Conservation (phyloP, 2,329 filamentous ascomycete genomes). For the Aspergillus quadrilineatus region DNA sequence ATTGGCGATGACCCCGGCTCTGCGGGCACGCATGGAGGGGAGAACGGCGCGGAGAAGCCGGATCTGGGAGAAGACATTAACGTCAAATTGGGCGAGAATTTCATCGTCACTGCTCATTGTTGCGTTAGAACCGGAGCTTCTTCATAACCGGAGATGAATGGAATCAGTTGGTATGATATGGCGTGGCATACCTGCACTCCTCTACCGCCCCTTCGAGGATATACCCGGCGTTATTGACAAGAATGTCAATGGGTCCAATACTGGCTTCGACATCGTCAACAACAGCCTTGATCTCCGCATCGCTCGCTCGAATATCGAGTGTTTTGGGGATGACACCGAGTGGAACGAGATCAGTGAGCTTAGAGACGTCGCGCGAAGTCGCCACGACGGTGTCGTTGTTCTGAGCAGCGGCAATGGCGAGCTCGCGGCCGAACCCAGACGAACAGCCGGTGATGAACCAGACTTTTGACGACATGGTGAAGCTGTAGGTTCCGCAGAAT, state of each 20-base stretch:
- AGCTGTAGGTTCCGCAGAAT: no score
- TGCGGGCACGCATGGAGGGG: slow-evolving; percentile 35
- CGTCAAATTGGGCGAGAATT: slow-evolving; percentile 32
- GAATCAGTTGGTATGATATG: no score
- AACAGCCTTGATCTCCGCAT: background rate
- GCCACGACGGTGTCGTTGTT: slow-evolving; percentile 36
- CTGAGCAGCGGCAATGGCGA: background rate
- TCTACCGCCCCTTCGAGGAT: slow-evolving; percentile 27
- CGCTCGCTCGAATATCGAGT: slow-evolving; percentile 23
- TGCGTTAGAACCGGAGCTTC: no score
- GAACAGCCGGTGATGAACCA: slow-evolving; percentile 15
- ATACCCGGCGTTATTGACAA: slow-evolving; percentile 50
- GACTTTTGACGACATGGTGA: background rate
- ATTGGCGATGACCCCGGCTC: slow-evolving; percentile 37
- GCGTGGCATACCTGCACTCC: slow-evolving; percentile 21
- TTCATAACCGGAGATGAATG: background rate
- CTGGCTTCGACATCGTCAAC: background rate
- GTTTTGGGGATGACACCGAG: slow-evolving; percentile 24
- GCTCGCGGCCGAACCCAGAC: slow-evolving; percentile 1
- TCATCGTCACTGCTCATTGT: slow-evolving; percentile 18
- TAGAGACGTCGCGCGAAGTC: slow-evolving; percentile 24
- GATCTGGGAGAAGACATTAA: slow-evolving; percentile 41
- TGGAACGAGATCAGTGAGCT: slow-evolving; percentile 24
- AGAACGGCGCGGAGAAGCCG: slow-evolving; percentile 38
- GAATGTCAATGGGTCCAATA: slow-evolving; percentile 40